Conservation (phyloP, 768 basidiomycete genomes). For the Mycena albidolilacea region DNA sequence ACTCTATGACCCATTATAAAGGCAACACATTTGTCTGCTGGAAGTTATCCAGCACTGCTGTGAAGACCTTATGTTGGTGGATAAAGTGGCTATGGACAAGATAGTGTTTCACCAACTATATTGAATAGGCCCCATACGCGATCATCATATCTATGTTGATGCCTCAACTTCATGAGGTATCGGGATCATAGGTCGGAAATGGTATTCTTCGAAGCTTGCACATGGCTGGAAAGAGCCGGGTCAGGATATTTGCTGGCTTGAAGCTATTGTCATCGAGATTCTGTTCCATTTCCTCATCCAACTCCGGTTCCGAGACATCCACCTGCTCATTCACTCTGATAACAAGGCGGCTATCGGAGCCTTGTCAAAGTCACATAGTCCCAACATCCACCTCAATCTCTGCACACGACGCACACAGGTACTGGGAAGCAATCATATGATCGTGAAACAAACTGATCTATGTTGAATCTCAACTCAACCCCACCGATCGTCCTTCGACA, state of each 20-base stretch:
- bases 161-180: conserved; percentile 47
- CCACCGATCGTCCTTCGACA: conserved; percentile 41
- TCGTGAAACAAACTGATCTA: conserved; percentile 32
- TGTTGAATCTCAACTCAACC: conserved; percentile 36
- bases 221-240: conserved; percentile 35
- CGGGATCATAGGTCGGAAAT: conserved; percentile 38
- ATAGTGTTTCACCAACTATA: neutral
- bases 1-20: neutral
- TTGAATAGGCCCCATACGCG: neutral
- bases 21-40: neutral
- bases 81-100: neutral
- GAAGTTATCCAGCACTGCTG: neutral
- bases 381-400: conserved; percentile 27
- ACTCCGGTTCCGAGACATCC: conserved; percentile 31
- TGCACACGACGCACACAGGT: conserved; percentile 28
- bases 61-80: conserved; percentile 7
- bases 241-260: conserved; percentile 47
- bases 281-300: conserved; percentile 19
- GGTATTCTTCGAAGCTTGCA: conserved; percentile 37
- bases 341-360: conserved; percentile 32
- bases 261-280: conserved; percentile 33
- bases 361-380: neutral
- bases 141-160: conserved; percentile 27
- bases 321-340: conserved; percentile 13
- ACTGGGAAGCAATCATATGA: neutral